Base-by-base conservation (phyloP, 2,329 filamentous ascomycete genomes). In the Colletotrichum sublineola region DNA sequence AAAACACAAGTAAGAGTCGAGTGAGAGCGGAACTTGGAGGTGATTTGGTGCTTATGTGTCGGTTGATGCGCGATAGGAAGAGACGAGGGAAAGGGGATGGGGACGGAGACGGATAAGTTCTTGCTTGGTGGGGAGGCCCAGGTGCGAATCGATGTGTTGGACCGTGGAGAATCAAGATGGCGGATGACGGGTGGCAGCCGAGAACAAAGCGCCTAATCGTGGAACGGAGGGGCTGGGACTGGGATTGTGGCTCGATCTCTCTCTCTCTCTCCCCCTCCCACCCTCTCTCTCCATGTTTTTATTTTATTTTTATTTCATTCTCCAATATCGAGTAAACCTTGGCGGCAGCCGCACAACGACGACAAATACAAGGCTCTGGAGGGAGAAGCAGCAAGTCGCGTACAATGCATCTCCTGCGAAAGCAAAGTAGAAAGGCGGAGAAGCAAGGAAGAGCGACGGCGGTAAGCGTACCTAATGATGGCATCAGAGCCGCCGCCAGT, bases 41-140 rank as follows among this genome's bases (percentile, higher is more conserved):
- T 53, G 66, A 42, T 64, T 44, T 53, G 60, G 55, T 24, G 36
- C 36, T 58, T 57, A 36, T 62, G 62, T 44, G 65, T 68, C 58
- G 69, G 69, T 58, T 68, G 65, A 72, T 68, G 64, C 63, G 60
- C 60, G 48, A 71, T 20, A 42, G 63, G 38, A 52, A 40, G 33
- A n/a, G 33, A 38, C 20, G 31, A 24, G 44, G 31, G 60, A 42
- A 36, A 29, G 44, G 11, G 36, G 60, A 15, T 24, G 24, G 24
- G 24, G 24, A 24, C 24, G 24, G 24, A 24, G 24, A 24, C 24
- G 24, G 24, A 24, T 24, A 24, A 24, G 24, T 24, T 48, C 48
- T 48, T 63, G 48, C 50, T 64, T 50, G 31, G 29, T 46, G 40
- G 56, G 48, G 58, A 55, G 40, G n/a, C 24, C 24, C 46, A n/a